phyloP scores from a whole-genome alignment of 352 stramenopile genomes.

The Globisporangium okanoganense region DNA sequence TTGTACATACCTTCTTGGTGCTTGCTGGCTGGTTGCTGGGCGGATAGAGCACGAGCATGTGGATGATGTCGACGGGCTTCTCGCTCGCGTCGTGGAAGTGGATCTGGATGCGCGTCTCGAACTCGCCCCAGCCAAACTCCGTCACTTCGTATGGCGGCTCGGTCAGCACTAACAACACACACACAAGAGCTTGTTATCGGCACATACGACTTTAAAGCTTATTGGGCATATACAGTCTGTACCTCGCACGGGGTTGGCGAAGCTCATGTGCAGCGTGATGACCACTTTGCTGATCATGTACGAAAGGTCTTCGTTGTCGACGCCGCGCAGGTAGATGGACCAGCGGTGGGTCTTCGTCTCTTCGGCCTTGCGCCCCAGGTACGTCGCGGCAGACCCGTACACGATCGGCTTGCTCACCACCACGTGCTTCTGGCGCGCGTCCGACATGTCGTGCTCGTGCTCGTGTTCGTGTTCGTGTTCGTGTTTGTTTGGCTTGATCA shows the following conservation, averaged over 20 bases:
- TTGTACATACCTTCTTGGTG: constrained; percentile 74
- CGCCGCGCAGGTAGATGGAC: constrained; percentile 93
- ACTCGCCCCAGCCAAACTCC: constrained; percentile 97
- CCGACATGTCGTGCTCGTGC: constrained; percentile 48
- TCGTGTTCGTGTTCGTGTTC: too few species aligned
- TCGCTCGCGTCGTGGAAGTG: constrained; percentile 95
- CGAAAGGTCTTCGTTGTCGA: constrained; percentile 92
- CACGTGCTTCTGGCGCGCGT: constrained; percentile 72
- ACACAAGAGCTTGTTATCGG: neutral
- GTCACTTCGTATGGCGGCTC: constrained; percentile 96
- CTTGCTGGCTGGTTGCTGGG: constrained; percentile 82
- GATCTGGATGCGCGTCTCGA: constrained; percentile 95
- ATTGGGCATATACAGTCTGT: neutral
- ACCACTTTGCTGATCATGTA: constrained; percentile 96
- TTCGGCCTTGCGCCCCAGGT: constrained; percentile 89
- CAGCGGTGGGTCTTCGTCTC: constrained; percentile 94
- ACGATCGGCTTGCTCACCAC: constrained; percentile 92
- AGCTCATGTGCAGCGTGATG: constrained; percentile 96
- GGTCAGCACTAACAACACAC: constrained; percentile 74
- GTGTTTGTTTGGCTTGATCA: too few species aligned
- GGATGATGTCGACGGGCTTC: constrained; percentile 89
- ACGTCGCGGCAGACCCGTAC: constrained; percentile 93
- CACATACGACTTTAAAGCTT: neutral
- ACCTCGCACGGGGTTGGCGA: constrained; percentile 91
- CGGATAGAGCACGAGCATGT: constrained; percentile 85